A percentile compares a stretch with the other conserved stretches of the same genome.
Conservation (phyloP, 2,329 filamentous ascomycete genomes). For the Scedosporium boydii region DNA sequence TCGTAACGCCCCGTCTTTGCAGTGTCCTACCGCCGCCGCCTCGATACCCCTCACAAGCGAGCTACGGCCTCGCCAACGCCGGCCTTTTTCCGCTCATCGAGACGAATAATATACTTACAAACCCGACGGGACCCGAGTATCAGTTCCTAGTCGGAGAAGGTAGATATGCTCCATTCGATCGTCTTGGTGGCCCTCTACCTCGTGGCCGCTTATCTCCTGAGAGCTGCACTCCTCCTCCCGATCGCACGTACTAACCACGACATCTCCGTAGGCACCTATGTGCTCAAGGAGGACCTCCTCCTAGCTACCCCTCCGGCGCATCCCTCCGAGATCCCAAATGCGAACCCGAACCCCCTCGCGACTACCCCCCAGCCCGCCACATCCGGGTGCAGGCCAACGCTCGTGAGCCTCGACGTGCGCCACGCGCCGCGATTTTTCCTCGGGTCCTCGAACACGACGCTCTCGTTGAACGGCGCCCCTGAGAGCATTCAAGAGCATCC, state of each 20-base stretch:
- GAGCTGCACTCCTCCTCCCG: not conserved
- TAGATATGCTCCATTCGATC: slow-evolving; percentile 29
- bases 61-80: slow-evolving; percentile 60
- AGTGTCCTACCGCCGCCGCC: slow-evolving; percentile 82
- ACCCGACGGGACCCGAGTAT: slow-evolving; percentile 73
- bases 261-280: slow-evolving; percentile 63
- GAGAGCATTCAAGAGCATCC: slow-evolving; percentile 51
- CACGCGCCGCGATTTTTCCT: slow-evolving; percentile 44
- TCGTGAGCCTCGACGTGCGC: slow-evolving; percentile 61
- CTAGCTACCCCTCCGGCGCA: slow-evolving; percentile 92
- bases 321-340: slow-evolving; percentile 79
- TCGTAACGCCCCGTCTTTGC: slow-evolving; percentile 1
- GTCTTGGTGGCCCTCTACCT: not conserved
- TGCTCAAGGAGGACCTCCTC: slow-evolving; percentile 81
- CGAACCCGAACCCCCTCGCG: slow-evolving; percentile 84
- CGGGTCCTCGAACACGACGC: slow-evolving; percentile 39
- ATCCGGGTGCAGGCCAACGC: slow-evolving; percentile 72
- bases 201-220: not conserved
- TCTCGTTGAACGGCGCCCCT: slow-evolving; percentile 29
- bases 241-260: not conserved
- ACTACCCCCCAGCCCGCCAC: slow-evolving; percentile 79
- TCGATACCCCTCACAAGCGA: slow-evolving; percentile 66
- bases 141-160: slow-evolving; percentile 92
- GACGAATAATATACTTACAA: slow-evolving; percentile 81
- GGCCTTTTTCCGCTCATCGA: slow-evolving; percentile 72